These are phyloP conservation scores for Vitis hybrid DNA, from an alignment of 177 flowering plant genomes.

Conservation along the genomic window DNA sequence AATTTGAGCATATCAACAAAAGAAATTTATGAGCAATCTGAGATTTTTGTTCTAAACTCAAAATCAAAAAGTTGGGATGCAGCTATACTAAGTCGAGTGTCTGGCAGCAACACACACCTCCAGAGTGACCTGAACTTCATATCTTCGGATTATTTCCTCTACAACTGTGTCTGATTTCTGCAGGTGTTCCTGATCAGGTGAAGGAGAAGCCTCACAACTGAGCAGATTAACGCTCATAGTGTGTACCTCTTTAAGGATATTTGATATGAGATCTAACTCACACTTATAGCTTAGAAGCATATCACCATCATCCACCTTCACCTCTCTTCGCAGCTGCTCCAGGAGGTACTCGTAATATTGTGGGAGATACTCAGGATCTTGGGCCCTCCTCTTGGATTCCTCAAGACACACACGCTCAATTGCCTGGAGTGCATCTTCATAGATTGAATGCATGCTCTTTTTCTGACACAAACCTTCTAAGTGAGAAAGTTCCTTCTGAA, in stretches of 20 bases:
- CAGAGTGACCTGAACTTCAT: too few relatives aligned
- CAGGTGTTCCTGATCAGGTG: too few relatives aligned
- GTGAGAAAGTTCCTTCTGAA: constrained; percentile 79
- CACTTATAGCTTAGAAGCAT: constrained; percentile 42
- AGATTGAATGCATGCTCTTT: constrained; percentile 73
- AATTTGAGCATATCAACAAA: too few relatives aligned
- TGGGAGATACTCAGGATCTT: constrained; percentile 30
- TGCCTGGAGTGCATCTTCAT: constrained; percentile 81
- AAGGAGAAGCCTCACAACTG: constrained; percentile 7
- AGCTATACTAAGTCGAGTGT: too few relatives aligned
- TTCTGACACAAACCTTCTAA: constrained; percentile 82
- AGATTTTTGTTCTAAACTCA: too few relatives aligned
- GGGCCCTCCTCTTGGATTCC: constrained; percentile 83
- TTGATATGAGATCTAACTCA: constrained; percentile 75
- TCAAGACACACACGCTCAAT: constrained; percentile 78
- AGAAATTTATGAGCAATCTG: too few relatives aligned
- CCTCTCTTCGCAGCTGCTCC: constrained; percentile 73
- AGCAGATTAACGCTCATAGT: constrained; percentile 50
- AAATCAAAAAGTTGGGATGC: too few relatives aligned
- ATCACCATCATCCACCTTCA: constrained; percentile 55
- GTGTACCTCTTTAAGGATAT: constrained; percentile 82
- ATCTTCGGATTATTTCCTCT: too few relatives aligned
- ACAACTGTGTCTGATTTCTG: too few relatives aligned
- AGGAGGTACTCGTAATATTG: constrained; percentile 69
- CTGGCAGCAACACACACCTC: too few relatives aligned